Evolutionary conservation across 1,139 yeast species (phyloP), one percentile per base, ranked within the genome.

Genomic region (Diutina sp.): DNA sequence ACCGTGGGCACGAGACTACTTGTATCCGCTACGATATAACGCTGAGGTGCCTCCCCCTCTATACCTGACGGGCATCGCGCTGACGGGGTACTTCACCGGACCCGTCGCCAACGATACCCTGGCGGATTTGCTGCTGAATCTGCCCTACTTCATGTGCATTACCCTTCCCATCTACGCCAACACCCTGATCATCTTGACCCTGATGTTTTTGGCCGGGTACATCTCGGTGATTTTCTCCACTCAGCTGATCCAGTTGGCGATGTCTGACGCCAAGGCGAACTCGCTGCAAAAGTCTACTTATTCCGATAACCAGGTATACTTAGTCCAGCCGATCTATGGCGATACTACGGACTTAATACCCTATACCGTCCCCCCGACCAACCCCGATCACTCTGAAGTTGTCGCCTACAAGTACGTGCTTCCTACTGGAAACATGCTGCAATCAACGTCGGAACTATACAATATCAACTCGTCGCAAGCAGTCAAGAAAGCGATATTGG

Each of bases 111-210:
- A 81, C 62, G 70, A 69, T 44, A 62, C 67, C 4, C n/a, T 44
- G 28, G 11, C 2, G 8, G 69, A 54, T 38, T 21, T 21, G 25
- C 66, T 60, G 64, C 30, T 69, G 63, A 69, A 69, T 72, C 48
- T 67, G 16, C 56, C 69, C 3, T 74, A 74, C 61, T 79, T 77
- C 64, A 69, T 83, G 70, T 84, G 88, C 1, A 64, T 84, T 52
- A 82, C 90, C 0, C 63, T 90, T 6, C 95, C 97, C 0, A 79
- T 90, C 1, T 83, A 77, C 64, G 81, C 90, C 16, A 86, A 87
- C 65, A 77, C 85, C 14, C 87, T 96, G 5, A 85, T 89, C 30
- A 72, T 88, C 56, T 69, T 86, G 30, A 71, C 78, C 38, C 71
- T 78, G 18, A 83, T 87, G 3, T 74, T 79, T 21, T 72, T 87